Base-by-base conservation (phyloP, 495 filamentous ascomycete species). In the Hamigera avellanea region DNA sequence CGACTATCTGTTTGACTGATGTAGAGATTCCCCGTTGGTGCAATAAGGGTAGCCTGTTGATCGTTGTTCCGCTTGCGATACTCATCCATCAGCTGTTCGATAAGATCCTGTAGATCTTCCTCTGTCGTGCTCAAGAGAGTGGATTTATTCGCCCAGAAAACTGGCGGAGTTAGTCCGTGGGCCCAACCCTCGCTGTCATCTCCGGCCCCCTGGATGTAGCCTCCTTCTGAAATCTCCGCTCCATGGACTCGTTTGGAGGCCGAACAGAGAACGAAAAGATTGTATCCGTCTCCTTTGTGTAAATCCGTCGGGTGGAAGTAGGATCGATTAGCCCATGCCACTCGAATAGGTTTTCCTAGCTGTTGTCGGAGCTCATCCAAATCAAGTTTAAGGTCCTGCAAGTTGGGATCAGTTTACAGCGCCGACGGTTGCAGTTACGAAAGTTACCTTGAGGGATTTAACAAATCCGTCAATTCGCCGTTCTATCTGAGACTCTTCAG, bases 111-210 rank as follows among this genome's bases (percentile, higher is more conserved):
- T 8, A 93, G 46, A 6, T 84, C 75, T 2, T 70, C 61, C 45
- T 93, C 85, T 0, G 70, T 35, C 0, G 79, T 71, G 0, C 43
- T 40, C 7, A 86, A 46, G 5, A 95, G 54, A 17, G 47, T 19
- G 2, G 67, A 60, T 18, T 57, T 58, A 39, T 89, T 67, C 21
- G 54, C 54, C 89, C 89, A 96, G 55, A 93, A 96, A 2, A 86
- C 42, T 1, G 54, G 57, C 8, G 89, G 72, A 7, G 81, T 89
- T 8, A 95, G 60, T 0, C 83, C 81, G 27, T 72, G 59, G 25
- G 85, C 78, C 91, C 91, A 98, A 26, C 76, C 79, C 59, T 96
- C 89, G 14, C 78, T 83, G 50, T 96, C 89, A 59, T 96, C 89
- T 4, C 80, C 89, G 9, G 88, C 87, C 16, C 91, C 91, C 56